A percentile compares a stretch with the other conserved stretches of the same genome.
Evolutionary conservation across 208 protist species (phyloP).

Genomic region (Lotmaria passim): DNA sequence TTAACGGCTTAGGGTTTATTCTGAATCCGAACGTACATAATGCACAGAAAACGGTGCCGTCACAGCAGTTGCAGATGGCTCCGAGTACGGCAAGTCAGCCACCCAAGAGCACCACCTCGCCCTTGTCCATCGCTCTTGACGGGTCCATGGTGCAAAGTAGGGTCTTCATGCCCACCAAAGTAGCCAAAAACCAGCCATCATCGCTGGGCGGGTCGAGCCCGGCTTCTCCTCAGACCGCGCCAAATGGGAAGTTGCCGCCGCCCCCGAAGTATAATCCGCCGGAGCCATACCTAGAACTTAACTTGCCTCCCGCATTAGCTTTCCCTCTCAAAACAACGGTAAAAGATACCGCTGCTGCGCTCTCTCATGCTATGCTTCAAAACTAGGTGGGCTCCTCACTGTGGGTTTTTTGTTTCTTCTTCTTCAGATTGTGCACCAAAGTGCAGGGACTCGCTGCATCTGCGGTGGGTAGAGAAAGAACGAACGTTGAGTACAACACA

Average conservation of each 20-base stretch:
- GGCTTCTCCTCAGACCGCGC: slow-evolving; percentile 30
- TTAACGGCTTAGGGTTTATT: slow-evolving; percentile 88
- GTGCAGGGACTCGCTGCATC: not conserved
- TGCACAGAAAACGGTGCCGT: slow-evolving; percentile 78
- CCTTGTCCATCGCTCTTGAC: slow-evolving; percentile 51
- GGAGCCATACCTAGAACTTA: slow-evolving; percentile 87
- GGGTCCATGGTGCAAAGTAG: slow-evolving; percentile 17
- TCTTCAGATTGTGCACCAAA: not conserved
- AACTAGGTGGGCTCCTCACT: slow-evolving; percentile 31
- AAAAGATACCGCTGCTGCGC: slow-evolving; percentile 51
- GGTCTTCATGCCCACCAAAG: slow-evolving; percentile 26
- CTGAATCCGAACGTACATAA: slow-evolving; percentile 90
- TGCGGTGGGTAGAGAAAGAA: not conserved
- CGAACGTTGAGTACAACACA: too few relatives aligned
- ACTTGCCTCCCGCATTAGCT: slow-evolving; percentile 84
- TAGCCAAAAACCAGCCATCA: slow-evolving; percentile 37
- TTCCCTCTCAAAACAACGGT: slow-evolving; percentile 60
- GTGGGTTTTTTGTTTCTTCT: not conserved
- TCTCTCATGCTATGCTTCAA: slow-evolving; percentile 66
- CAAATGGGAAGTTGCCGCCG: slow-evolving; percentile 38
- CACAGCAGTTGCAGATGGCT: slow-evolving; percentile 35
- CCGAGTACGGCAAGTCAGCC: slow-evolving; percentile 22
- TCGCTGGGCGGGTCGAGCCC: slow-evolving; percentile 26
- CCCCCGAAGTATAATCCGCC: slow-evolving; percentile 84
- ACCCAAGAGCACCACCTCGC: slow-evolving; percentile 31